Conservation (phyloP, 164 flowering plant genomes). For the Cinnamomum chago region DNA sequence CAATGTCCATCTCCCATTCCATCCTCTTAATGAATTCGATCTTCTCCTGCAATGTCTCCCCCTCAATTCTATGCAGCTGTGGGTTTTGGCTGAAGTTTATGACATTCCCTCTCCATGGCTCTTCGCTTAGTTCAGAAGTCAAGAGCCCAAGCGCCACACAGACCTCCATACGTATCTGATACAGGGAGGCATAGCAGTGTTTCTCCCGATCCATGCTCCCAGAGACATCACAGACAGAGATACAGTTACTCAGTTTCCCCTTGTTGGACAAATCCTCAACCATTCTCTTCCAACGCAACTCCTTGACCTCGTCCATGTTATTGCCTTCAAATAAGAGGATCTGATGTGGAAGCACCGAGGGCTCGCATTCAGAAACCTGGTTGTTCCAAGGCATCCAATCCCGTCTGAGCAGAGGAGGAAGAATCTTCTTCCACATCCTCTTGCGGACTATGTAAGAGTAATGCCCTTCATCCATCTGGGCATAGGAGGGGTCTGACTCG, state of each 20-base stretch:
- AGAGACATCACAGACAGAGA: slow-evolving; percentile 33
- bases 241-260: slow-evolving; percentile 27
- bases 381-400: too few species aligned
- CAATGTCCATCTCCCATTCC: too few species aligned
- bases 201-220: slow-evolving; percentile 17
- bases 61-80: too few species aligned
- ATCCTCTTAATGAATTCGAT: too few species aligned
- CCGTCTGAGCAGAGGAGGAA: slow-evolving; percentile 25
- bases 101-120: too few species aligned
- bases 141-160: too few species aligned
- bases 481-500: slow-evolving; percentile 28
- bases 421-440: slow-evolving; percentile 35
- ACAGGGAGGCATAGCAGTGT: too few species aligned
- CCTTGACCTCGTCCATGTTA: slow-evolving; percentile 25
- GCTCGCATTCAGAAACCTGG: too few species aligned
- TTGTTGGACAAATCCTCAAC: slow-evolving; percentile 31
- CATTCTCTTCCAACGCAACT: slow-evolving; percentile 48
- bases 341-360: slow-evolving; percentile 41
- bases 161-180: slow-evolving; percentile 25
- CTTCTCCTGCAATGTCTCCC: too few species aligned
- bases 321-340: slow-evolving; percentile 20
- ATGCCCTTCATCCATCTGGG: slow-evolving; percentile 34
- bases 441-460: slow-evolving; percentile 40
- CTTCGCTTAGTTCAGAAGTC: too few species aligned
- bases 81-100: too few species aligned